Evolutionary conservation across 768 basidiomycete species (phyloP).

Genomic region (Ramaria rubella): DNA sequence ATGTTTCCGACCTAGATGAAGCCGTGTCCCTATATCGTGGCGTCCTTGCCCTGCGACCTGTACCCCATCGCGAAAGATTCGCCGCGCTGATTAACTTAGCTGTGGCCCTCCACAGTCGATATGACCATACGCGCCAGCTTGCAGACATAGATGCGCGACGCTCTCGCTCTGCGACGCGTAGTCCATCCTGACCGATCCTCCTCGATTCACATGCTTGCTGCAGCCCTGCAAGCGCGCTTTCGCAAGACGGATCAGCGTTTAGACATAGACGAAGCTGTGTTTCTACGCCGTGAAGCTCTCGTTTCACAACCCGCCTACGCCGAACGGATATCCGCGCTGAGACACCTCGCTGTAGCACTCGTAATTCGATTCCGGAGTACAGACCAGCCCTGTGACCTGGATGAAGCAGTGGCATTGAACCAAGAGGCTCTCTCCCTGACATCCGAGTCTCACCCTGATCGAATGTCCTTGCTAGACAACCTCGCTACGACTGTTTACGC

Average conservation of each 20-base stretch:
- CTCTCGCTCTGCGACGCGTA: conserved; percentile 11
- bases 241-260: not conserved
- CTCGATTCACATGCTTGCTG: not conserved
- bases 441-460: conserved; percentile 7
- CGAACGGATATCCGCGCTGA: conserved; percentile 12
- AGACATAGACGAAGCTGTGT: conserved; percentile 6
- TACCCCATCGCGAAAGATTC: conserved; percentile 3
- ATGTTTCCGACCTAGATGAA: not conserved
- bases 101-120: not conserved
- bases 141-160: not conserved
- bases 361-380: not conserved
- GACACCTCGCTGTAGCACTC: conserved; percentile 8
- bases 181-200: conserved; percentile 7
- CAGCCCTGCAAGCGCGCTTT: not conserved
- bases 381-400: not conserved
- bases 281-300: conserved; percentile 10
- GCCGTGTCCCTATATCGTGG: conserved; percentile 8
- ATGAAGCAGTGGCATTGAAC: conserved; percentile 7
- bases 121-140: not conserved
- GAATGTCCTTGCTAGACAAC: not conserved
- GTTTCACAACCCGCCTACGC: conserved; percentile 11
- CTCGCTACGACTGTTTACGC: not conserved
- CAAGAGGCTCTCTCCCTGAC: conserved; percentile 12
- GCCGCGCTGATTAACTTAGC: not conserved
- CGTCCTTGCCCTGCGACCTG: conserved; percentile 12